Evolutionary conservation across 2,329 filamentous ascomycete genomes (phyloP).

Genomic region (Alternaria arbusti): DNA sequence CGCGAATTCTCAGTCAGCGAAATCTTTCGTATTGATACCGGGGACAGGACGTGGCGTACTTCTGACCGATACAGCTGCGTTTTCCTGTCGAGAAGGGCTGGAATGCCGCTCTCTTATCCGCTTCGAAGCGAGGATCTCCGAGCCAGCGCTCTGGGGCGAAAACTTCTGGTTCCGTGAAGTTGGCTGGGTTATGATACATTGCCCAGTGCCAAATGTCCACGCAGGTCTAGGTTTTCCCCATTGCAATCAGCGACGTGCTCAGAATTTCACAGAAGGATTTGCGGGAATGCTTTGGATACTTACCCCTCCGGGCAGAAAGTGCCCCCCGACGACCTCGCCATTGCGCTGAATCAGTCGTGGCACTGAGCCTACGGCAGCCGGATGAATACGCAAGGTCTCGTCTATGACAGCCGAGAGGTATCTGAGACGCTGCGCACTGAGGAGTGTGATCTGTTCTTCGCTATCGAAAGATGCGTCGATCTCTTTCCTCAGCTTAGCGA

Average conservation of each 20-base stretch:
- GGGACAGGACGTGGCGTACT: background rate
- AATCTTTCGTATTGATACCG: background rate
- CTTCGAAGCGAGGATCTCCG: background rate
- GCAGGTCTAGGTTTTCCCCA: background rate
- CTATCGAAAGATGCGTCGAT: slow-evolving; percentile 22
- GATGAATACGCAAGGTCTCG: slow-evolving; percentile 43
- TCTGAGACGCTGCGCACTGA: slow-evolving; percentile 19
- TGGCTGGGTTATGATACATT: slow-evolving; percentile 8
- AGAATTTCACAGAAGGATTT: background rate
- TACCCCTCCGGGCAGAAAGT: slow-evolving; percentile 1
- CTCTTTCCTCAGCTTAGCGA: slow-evolving; percentile 21
- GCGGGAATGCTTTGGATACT: background rate
- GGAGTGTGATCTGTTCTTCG: slow-evolving; percentile 37
- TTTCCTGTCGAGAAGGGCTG: slow-evolving; percentile 4
- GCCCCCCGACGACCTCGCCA: slow-evolving; percentile 1
- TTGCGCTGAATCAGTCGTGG: slow-evolving; percentile 4
- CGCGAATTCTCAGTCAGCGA: background rate
- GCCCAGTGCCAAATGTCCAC: slow-evolving; percentile 8
- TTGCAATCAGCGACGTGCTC: background rate
- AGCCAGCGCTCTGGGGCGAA: slow-evolving; percentile 1
- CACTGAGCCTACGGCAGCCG: slow-evolving; percentile 14
- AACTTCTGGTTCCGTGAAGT: background rate
- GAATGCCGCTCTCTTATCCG: background rate
- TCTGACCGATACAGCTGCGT: background rate
- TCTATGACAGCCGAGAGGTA: slow-evolving; percentile 28